Conservation (phyloP, 2,329 filamentous ascomycete species). For the Teratosphaeria epicoccoides region DNA sequence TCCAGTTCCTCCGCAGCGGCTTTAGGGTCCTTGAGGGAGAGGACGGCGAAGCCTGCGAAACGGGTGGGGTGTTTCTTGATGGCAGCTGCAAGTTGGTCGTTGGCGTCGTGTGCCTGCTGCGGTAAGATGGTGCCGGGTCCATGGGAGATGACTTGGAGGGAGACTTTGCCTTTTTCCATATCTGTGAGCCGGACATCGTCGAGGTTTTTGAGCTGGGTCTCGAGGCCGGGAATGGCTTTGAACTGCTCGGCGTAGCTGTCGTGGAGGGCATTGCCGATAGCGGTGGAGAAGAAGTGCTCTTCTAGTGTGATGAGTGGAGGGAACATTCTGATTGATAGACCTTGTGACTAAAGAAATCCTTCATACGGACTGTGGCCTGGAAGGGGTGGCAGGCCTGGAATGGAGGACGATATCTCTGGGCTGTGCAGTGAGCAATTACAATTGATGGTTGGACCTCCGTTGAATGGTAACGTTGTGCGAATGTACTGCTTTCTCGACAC, state of each 20-base stretch:
- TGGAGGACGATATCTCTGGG: no score
- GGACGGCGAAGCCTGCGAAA: constrained; percentile 26
- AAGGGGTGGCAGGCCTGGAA: no score
- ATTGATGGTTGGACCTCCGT: no score
- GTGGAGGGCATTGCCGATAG: constrained; percentile 16
- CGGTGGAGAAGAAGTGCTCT: constrained; percentile 28
- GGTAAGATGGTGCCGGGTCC: constrained; percentile 20
- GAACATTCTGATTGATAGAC: constrained; percentile 15
- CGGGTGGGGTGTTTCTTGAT: constrained; percentile 18
- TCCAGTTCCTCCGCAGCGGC: constrained; percentile 24
- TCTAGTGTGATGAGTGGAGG: constrained; percentile 28
- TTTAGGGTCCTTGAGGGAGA: constrained; percentile 24
- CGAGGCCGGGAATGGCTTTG: constrained; percentile 21
- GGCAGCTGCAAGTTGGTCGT: constrained; percentile 25
- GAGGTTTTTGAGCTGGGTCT: constrained; percentile 21
- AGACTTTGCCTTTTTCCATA: constrained; percentile 25
- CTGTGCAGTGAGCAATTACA: no score
- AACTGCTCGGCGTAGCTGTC: constrained; percentile 23
- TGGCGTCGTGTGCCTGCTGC: constrained; percentile 20
- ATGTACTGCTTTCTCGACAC: no score
- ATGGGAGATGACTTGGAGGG: constrained; percentile 28
- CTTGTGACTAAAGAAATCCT: no score
- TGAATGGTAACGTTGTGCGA: no score
- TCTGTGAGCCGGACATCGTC: constrained; percentile 20
- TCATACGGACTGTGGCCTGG: no score